phyloP scores from a whole-genome alignment of 2,329 filamentous ascomycete genomes.

The Fusarium globosum region DNA sequence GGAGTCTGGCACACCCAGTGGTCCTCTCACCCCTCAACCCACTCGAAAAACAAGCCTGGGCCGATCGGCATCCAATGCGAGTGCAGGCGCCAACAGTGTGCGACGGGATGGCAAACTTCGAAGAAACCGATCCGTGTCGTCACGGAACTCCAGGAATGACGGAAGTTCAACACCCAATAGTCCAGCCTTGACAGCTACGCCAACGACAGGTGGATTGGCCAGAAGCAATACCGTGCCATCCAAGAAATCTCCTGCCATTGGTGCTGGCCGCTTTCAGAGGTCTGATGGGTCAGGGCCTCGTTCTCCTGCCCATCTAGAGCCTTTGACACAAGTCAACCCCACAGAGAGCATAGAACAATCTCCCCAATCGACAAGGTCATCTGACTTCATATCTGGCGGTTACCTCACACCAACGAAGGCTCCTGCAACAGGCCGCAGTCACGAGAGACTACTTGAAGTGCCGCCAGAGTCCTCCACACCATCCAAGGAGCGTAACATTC shows the following conservation, averaged over 20 bases:
- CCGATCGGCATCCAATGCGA: slow-evolving; percentile 86
- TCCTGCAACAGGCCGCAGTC: slow-evolving; percentile 57
- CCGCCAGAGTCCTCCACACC: slow-evolving; percentile 62
- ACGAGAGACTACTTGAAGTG: slow-evolving; percentile 59
- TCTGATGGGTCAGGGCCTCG: slow-evolving; percentile 46
- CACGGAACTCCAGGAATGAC: slow-evolving; percentile 83
- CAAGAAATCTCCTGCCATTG: slow-evolving; percentile 82
- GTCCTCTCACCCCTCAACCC: slow-evolving; percentile 59
- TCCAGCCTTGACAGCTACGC: slow-evolving; percentile 64
- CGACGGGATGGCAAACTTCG: slow-evolving; percentile 82
- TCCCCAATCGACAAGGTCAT: slow-evolving; percentile 46
- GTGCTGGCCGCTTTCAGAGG: slow-evolving; percentile 72
- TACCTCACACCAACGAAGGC: slow-evolving; percentile 46
- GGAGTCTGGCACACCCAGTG: slow-evolving; percentile 73
- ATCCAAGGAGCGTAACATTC: slow-evolving; percentile 73
- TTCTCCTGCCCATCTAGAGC: slow-evolving; percentile 52
- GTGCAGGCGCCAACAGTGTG: slow-evolving; percentile 87
- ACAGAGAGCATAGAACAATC: slow-evolving; percentile 38
- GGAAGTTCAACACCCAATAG: slow-evolving; percentile 77
- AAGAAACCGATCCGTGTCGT: slow-evolving; percentile 92
- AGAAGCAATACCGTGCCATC: slow-evolving; percentile 94
- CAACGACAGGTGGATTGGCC: slow-evolving; percentile 66
- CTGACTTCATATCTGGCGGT: slow-evolving; percentile 40
- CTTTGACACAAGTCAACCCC: slow-evolving; percentile 51
- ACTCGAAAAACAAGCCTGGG: slow-evolving; percentile 62